Base-by-base conservation (phyloP, 1,139 yeast genomes). In the Torulaspora pretoriensis region DNA sequence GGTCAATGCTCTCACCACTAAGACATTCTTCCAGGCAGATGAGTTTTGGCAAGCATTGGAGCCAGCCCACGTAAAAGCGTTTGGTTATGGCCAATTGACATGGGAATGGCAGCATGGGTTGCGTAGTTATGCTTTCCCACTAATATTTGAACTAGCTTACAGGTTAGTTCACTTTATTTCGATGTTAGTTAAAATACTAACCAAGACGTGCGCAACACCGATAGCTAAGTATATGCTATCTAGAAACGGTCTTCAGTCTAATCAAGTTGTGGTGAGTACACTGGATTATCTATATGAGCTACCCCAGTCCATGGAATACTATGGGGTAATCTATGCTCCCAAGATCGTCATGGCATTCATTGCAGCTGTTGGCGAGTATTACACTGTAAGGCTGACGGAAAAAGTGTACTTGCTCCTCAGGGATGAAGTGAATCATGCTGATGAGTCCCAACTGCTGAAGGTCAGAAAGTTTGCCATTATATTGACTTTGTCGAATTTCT, bases 31-130 rank as follows among this genome's bases (percentile, higher is more conserved):
- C 68, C 99, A 94, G 64, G 94, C 98, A 0, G 99, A 94, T 64
- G 99, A 94, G 64, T 94, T 74, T 68, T 94, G 83, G 79, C 98
- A 94, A 65, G 73, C 92, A 0, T 68, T 94, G 36, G 98, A 94
- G 60, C 96, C 97, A 0, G 98, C 98, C 0, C 96, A 90, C 64
- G 51, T 61, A 8, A 68, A 73, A 23, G 83, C 82, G 0, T 89
- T 74, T 63, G 92, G 94, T 1, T 83, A 81, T 51, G 98, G 98
- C 0, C 80, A 81, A 56, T 61, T 81, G 38, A 89, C 98, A 0
- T 94, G 99, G 98, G 99, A 94, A 65, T 94, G 98, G 98, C 61
- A 69, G 28, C 71, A 74, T 41, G 82, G 80, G 1, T 68, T 94
- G 8, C 68, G 99, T 49, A 83, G 95, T 12, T 81, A 87, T 33